Base-by-base conservation (phyloP, 176 grass and related monocot species). In the Chloris gayana region DNA sequence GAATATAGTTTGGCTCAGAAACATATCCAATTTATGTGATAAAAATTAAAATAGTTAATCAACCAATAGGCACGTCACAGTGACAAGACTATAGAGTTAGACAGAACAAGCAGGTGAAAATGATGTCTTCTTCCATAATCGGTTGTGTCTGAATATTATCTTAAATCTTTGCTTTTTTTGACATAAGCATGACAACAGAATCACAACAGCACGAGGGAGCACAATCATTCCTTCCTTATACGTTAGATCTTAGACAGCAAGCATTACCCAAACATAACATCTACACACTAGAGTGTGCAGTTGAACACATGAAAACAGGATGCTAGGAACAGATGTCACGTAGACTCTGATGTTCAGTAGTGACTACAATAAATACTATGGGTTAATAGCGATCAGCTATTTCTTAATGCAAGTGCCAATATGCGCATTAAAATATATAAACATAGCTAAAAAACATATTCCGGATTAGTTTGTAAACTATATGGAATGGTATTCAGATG, bases 91-190 rank as follows among this genome's bases (percentile, higher is more conserved):
- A 22, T 51, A 64, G 41, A 47, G 22, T 24, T 63, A 51, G 59
- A 66, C 47, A 67, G 11, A 50, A 67, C 67, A 54, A 64, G n/a
- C 60, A 76, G n/a, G 8, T 75, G 25, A 75, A 76, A 76, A 25
- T 3, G 63, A 60, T 47, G 49, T 9, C 9, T 35, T 22, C 58
- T 69, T 73, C 26, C 32, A 73, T 72, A 22, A 68, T 3, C n/a
- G 19, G 44, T 44, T 44, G 41, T 44, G 41, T 1, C 41, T 44
- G 41, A 44, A 44, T 44, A 44, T 44, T 44, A 44, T 44, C 12
- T 44, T 44, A 10, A 44, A 12, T 12, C 11, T 44, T 44, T 2
- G n/a, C 41, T 11, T 44, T 44, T 10, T 13, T 44, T 10, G 41
- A 44, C 41, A 44, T 44, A 44, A 44, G 41, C 41, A 44, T 44